Conservation (phyloP, 2,329 filamentous ascomycete species). For the Hypoxylon sp. region DNA sequence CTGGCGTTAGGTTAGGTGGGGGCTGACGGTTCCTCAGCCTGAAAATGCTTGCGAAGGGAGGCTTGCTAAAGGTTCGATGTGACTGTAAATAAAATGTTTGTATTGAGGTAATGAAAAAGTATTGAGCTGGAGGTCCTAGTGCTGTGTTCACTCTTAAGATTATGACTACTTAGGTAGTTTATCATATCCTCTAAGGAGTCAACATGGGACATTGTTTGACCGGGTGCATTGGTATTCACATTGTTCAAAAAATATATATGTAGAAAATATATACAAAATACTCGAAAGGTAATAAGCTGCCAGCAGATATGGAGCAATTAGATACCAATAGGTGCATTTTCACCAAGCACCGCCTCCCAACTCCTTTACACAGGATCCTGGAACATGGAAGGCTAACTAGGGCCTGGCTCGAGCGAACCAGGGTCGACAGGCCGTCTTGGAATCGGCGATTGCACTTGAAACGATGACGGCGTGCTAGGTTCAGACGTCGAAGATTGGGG, state of each 20-base stretch:
- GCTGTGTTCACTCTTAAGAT: neutral
- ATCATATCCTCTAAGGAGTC: neutral
- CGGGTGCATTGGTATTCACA: neutral
- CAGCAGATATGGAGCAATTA: neutral
- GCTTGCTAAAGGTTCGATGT: constrained; percentile 31
- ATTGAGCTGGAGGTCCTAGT: constrained; percentile 4
- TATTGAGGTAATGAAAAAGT: constrained; percentile 35
- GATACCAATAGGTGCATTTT: neutral
- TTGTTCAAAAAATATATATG: neutral
- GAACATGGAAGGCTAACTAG: neutral
- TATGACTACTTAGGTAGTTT: constrained; percentile 2
- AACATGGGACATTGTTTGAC: neutral
- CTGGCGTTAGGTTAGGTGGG: constrained; percentile 44
- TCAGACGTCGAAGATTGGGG: neutral
- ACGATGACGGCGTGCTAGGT: neutral
- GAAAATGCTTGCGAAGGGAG: constrained; percentile 31
- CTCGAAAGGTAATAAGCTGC: constrained; percentile 3
- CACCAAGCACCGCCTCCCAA: neutral
- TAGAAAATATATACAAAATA: neutral
- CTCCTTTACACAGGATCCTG: neutral
- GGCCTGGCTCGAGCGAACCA: constrained; percentile 21
- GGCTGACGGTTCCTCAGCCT: constrained; percentile 36
- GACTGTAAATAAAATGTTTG: constrained; percentile 40
- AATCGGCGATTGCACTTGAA: constrained; percentile 34
- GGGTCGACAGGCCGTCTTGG: constrained; percentile 28